These are phyloP conservation scores for Kingdonia uniflora DNA, from an alignment of 164 flowering plant species.

Conservation along the genomic window DNA sequence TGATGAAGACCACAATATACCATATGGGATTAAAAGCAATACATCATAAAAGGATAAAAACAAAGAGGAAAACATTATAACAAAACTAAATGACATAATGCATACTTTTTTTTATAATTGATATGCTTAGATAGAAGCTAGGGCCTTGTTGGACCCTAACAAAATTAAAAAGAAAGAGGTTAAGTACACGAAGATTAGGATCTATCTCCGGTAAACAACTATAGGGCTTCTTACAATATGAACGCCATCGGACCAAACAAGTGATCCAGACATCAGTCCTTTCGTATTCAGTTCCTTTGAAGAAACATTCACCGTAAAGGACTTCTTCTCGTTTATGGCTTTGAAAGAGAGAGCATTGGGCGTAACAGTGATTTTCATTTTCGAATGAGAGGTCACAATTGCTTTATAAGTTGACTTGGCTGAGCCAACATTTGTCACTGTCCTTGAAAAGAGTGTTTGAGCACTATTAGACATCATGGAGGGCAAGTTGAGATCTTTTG, in stretches of 20 bases:
- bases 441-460: constrained; percentile 14
- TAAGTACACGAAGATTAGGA: not conserved
- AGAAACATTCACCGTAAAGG: constrained; percentile 22
- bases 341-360: constrained; percentile 27
- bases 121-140: no score
- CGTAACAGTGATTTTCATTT: constrained; percentile 14
- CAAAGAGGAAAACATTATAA: not conserved
- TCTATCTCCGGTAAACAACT: constrained; percentile 8
- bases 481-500: constrained; percentile 36
- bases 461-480: constrained; percentile 15
- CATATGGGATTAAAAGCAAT: no score
- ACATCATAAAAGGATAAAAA: not conserved
- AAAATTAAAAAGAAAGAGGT: not conserved
- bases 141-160: not conserved
- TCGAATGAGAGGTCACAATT: not conserved
- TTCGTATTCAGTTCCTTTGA: not conserved
- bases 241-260: constrained; percentile 28
- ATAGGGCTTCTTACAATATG: constrained; percentile 30
- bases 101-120: not conserved
- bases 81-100: not conserved
- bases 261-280: constrained; percentile 2
- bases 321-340: constrained; percentile 21
- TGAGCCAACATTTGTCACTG: constrained; percentile 39
- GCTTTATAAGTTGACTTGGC: constrained; percentile 25
- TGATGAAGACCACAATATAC: no score